Base-by-base conservation (phyloP, 305 asterid genomes). In the Andrographis paniculata region DNA sequence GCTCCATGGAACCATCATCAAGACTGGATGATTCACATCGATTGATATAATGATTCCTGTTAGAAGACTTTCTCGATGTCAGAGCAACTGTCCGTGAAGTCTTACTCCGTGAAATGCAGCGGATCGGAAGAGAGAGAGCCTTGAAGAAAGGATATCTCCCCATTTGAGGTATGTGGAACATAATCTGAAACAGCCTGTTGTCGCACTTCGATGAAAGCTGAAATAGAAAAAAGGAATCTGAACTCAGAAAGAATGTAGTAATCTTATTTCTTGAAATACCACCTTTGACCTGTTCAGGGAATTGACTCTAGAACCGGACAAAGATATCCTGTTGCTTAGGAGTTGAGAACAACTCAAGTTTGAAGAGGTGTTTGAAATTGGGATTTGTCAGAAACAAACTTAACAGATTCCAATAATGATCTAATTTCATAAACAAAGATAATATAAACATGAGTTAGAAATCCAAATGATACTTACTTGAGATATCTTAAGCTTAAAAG, bases 141-240 rank as follows among this genome's bases (percentile, higher is more conserved):
- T 72, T 81, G 0, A 77, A 71, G 67, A 84, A 88, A 37, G 93
- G 93, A 69, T 56, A 77, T 55, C 60, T 64, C 37, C 87, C 72
- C 56, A 68, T 55, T 53, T 66, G 44, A 38, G 83, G 78, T 61
- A 70, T 60, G 35, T 64, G 70, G 65, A 88, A 88, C 75, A 64
- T 77, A 44, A 88, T 76, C 64, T 63, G 62, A 63, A 88, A 88
- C 48, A 88, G 78, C 73, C 82, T 82, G 70, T 82, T 82, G 30
- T 84, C 87, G 28, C 93, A 77, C 83, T 85, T 84, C 2, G 95
- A 88, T 13, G 97, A 88, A 53, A 88, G 97, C 94, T 88, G 80
- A 62, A 65, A 63, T 37, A 42, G 38, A 47, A 56, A 54, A 39
- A 48, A 50, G 4, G 11, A 46, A 33, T 55, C 42, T 42, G 1